Conservation (phyloP, 805 yeast genomes). For the Starmerella roubikii region DNA sequence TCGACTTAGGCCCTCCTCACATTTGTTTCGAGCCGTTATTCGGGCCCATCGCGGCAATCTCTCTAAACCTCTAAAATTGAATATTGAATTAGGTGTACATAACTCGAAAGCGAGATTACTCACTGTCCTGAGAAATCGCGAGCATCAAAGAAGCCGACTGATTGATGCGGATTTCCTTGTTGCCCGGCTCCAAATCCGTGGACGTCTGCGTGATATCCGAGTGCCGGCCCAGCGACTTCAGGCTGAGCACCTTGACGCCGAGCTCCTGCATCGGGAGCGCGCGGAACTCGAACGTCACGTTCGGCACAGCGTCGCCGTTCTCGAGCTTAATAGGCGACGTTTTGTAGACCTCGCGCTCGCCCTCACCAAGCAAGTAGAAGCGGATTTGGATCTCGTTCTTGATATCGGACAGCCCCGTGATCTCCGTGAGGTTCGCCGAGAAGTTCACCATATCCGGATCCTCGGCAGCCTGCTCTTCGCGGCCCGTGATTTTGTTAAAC, state of each 20-base stretch:
- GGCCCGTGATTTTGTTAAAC: slow-evolving; percentile 28
- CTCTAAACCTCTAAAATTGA: no score
- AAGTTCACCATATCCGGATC: slow-evolving; percentile 13
- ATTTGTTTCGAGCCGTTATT: no score
- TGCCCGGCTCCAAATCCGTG: slow-evolving; percentile 26
- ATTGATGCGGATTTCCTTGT: slow-evolving; percentile 28
- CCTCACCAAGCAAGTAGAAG: slow-evolving; percentile 26
- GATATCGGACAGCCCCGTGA: slow-evolving; percentile 20
- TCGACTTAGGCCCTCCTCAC: no score
- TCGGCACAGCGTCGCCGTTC: slow-evolving; percentile 28
- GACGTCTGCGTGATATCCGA: slow-evolving; percentile 48
- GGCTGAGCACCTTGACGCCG: slow-evolving; percentile 47
- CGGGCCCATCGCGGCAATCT: no score
- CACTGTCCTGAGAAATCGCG: neutral
- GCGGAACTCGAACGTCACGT: slow-evolving; percentile 44
- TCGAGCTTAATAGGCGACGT: slow-evolving; percentile 45
- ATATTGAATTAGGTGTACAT: no score
- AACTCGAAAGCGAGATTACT: no score
- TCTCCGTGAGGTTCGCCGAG: slow-evolving; percentile 14
- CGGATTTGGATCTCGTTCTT: slow-evolving; percentile 36
- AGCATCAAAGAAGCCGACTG: slow-evolving; percentile 4
- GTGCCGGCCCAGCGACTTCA: slow-evolving; percentile 62
- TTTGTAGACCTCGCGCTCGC: slow-evolving; percentile 46
- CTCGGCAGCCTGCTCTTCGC: slow-evolving; percentile 7
- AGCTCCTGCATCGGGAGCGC: slow-evolving; percentile 49